Percentiles rank a stretch among this genome's conserved stretches.
Evolutionary conservation across 192 early-diverging fungal species (phyloP).

Genomic region (Coemansia sp.): DNA sequence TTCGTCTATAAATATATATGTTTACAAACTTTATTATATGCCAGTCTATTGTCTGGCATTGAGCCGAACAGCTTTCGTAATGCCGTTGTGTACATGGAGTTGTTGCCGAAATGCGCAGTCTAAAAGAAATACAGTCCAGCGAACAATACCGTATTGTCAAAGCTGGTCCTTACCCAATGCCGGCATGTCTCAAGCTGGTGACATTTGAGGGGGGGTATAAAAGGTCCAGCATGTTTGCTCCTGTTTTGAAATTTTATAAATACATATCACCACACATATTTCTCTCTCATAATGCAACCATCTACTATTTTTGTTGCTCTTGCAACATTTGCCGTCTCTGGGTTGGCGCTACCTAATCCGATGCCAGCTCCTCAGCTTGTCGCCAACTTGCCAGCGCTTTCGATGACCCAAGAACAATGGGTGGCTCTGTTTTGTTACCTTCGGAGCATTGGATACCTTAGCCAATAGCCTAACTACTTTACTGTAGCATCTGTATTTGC

Average conservation of each 20-base stretch:
- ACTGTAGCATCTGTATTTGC: neutral
- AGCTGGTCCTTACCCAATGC: neutral
- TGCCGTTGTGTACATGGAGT: neutral
- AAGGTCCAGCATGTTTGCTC: neutral
- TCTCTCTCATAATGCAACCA: neutral
- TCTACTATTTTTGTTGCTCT: conserved; percentile 5
- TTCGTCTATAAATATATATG: conserved; percentile 9
- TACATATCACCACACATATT: neutral
- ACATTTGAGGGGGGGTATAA: neutral
- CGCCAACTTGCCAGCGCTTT: conserved; percentile 20
- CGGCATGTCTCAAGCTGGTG: neutral
- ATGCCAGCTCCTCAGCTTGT: conserved; percentile 14
- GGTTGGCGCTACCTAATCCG: conserved; percentile 5
- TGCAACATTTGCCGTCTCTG: neutral
- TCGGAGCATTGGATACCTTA: conserved; percentile 13
- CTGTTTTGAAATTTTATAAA: neutral
- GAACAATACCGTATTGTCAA: conserved; percentile 1
- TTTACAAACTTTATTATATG: neutral
- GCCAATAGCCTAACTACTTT: neutral
- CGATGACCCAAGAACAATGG: conserved; percentile 22
- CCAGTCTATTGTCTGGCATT: neutral
- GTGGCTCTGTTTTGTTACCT: conserved; percentile 17
- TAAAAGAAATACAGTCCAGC: neutral
- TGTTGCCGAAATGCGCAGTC: neutral
- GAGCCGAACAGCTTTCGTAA: neutral